Base-by-base conservation (phyloP, 352 stramenopile genomes). In the Phytopythium sindhum region DNA sequence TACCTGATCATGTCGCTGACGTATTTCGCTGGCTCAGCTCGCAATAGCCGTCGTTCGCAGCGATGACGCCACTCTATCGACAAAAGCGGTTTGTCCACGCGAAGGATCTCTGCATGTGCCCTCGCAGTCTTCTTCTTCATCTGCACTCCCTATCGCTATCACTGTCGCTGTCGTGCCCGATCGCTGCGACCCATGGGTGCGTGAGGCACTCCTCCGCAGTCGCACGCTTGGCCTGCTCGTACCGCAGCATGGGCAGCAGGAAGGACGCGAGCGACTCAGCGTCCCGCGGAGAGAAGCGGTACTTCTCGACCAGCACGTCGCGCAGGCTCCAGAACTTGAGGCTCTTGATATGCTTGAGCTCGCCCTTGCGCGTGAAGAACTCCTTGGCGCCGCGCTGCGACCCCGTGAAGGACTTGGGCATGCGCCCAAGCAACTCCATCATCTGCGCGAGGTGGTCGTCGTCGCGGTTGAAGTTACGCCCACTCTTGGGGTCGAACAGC, bases 361-460 rank as follows among this genome's bases (percentile, higher is more conserved):
- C 96, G 47, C 97, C 97, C 74, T 99, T 98, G 53, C 81, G 72
- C 65, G 97, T 98, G 74, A 99, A 99, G 74, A 99, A 99, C 35
- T 99, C 91, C 57, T 97, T 96, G 21, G 93, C 90, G 64, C 97
- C 91, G 53, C 74, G 78, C 57, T 70, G 67, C 7, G 64, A 78
- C 2, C 65, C 69, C 7, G 75, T 91, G 29, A 99, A 89, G 28
- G 89, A 87, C 71, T 98, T 98, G 8, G 97, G 97, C 80, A 99
- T 98, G 48, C 89, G 88, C 1, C 97, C 98, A 2, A 99, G 76
- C 28, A 99, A 71, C 73, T 99, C 98, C 67, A 99, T 98, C 77
- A 99, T 99, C 79, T 99, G 98, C 3, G 97, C 97, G 24, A 99
- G 70, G 66, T 99, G 98, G 71, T 99, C 98, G 88, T 97, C 67